A percentile compares a stretch with the other conserved stretches of the same genome.
Conservation (phyloP, 2,329 filamentous ascomycete species). For the Phyllosticta citrichinensis region DNA sequence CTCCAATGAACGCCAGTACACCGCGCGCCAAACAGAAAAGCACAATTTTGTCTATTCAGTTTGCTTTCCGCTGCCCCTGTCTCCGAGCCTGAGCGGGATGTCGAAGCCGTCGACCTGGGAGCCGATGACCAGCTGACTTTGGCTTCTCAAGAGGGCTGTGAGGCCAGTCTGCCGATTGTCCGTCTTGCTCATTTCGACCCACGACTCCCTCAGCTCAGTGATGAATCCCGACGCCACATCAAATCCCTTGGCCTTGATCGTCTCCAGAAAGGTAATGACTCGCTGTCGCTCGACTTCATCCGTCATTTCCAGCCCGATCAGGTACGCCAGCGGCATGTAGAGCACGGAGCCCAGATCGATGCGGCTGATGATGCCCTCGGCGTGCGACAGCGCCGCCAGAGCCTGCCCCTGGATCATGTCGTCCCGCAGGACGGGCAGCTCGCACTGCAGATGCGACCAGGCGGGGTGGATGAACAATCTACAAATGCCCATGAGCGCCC, state of each 20-base stretch:
- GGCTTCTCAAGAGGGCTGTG: neutral
- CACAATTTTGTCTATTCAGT: neutral
- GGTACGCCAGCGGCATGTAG: slow-evolving; percentile 4
- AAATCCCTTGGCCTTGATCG: slow-evolving; percentile 8
- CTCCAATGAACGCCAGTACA: neutral
- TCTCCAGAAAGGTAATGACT: slow-evolving; percentile 1
- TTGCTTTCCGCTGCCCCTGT: neutral
- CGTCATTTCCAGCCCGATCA: slow-evolving; percentile 8
- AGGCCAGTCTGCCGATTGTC: neutral
- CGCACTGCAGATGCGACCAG: slow-evolving; percentile 5
- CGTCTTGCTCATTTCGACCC: neutral
- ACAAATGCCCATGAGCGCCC: slow-evolving; percentile 5
- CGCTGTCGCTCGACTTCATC: slow-evolving; percentile 4
- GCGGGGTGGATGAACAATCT: slow-evolving; percentile 6
- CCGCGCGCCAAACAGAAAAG: neutral
- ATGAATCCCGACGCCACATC: slow-evolving; percentile 1
- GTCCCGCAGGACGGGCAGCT: slow-evolving; percentile 4
- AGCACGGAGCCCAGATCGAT: slow-evolving; percentile 5
- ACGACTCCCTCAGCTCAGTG: neutral
- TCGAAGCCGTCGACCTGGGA: neutral
- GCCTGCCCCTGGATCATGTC: slow-evolving; percentile 9
- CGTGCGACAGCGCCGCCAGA: slow-evolving; percentile 4
- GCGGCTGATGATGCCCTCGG: slow-evolving; percentile 3
- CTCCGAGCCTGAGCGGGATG: neutral
- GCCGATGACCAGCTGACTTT: neutral